phyloP scores from a whole-genome alignment of 345 rosid genomes.

The Garcia nutans region DNA sequence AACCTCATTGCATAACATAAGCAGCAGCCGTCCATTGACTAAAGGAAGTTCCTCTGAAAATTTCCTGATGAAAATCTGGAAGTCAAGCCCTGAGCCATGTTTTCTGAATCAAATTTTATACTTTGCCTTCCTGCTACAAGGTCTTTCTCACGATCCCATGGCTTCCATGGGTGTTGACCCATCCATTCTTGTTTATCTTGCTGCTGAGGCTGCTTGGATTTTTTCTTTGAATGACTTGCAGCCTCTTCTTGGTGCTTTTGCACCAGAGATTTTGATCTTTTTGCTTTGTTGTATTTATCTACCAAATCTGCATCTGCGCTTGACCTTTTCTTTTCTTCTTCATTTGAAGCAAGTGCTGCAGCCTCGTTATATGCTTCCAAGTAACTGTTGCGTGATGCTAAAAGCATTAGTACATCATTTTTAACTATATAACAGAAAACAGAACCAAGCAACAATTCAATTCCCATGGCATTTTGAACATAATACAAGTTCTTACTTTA shows the following conservation, averaged over 20 bases:
- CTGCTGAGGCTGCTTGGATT: conserved; percentile 40
- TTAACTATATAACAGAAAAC: conserved; percentile 2
- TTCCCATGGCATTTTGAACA: neutral
- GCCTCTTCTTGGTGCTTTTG: conserved; percentile 72
- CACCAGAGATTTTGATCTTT: conserved; percentile 75
- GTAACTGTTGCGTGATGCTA: conserved; percentile 45
- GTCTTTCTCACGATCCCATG: conserved; percentile 96
- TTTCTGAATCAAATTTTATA: conserved; percentile 60
- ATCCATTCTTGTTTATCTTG: conserved; percentile 74
- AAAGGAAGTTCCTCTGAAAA: conserved; percentile 50
- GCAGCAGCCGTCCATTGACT: neutral
- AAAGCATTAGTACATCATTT: neutral
- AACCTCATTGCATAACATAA: no score
- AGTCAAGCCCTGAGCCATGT: conserved; percentile 69
- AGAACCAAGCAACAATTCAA: neutral
- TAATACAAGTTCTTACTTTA: conserved; percentile 43
- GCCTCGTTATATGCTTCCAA: conserved; percentile 86
- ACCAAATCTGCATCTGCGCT: conserved; percentile 73
- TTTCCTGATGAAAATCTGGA: conserved; percentile 79
- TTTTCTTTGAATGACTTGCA: conserved; percentile 50
- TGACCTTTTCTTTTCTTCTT: conserved; percentile 47
- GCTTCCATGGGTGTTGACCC: conserved; percentile 94
- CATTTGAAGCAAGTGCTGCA: conserved; percentile 72
- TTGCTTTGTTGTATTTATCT: conserved; percentile 83
- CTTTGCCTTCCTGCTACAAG: conserved; percentile 67